phyloP scores from a whole-genome alignment of 352 stramenopile genomes.

The Ophiocytium majus region DNA sequence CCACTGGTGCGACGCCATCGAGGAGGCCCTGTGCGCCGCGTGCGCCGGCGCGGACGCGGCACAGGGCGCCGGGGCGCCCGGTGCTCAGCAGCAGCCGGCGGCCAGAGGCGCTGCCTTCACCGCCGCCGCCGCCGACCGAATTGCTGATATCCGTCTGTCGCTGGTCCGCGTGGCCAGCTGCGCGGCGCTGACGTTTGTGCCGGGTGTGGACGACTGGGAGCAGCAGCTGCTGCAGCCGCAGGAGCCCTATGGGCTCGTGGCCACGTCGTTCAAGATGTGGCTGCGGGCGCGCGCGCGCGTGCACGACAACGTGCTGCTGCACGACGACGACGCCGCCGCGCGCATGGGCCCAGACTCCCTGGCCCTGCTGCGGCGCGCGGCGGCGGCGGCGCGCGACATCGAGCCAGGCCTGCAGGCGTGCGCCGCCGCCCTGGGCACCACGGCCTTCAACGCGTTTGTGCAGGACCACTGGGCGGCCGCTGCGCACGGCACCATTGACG shows the following conservation, averaged over 20 bases:
- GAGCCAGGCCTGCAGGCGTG: neutral
- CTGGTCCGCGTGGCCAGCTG: neutral
- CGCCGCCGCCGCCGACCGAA: too few species aligned
- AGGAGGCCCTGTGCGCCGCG: neutral
- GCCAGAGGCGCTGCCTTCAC: too few species aligned
- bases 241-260: neutral
- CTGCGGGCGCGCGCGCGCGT: neutral
- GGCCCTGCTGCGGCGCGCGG: neutral
- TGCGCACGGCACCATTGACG: neutral
- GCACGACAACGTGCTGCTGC: constrained; percentile 9
- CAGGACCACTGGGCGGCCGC: neutral
- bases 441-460: neutral
- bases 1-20: neutral
- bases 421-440: neutral
- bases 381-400: neutral
- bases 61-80: too few species aligned
- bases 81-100: neutral
- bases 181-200: neutral
- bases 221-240: neutral
- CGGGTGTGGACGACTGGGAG: neutral
- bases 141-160: neutral
- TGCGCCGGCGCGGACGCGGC: neutral
- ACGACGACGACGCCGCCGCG: neutral
- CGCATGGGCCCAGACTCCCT: neutral
- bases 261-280: neutral